phyloP scores from a whole-genome alignment of 2,329 filamentous ascomycete species.

The Chaetomium sp. region DNA sequence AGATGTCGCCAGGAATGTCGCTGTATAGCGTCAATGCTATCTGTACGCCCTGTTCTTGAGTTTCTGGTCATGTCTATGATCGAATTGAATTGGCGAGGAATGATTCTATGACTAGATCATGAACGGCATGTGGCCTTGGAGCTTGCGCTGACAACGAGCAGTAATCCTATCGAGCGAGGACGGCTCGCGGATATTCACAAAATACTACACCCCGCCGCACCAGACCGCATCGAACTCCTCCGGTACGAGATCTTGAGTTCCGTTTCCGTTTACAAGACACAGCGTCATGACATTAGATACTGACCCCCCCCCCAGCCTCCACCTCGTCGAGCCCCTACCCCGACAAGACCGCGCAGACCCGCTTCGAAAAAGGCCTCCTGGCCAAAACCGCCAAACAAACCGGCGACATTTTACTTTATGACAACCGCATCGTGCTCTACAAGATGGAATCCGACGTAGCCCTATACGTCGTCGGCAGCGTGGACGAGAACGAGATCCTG shows the following conservation, averaged over 20 bases:
- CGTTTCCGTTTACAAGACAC: too few relatives aligned
- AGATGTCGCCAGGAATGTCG: conserved; percentile 70
- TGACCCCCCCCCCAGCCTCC: conserved; percentile 36
- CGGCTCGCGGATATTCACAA: conserved; percentile 83
- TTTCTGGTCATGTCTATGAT: background rate
- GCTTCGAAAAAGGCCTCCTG: conserved; percentile 91
- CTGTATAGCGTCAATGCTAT: conserved; percentile 72
- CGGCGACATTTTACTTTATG: conserved; percentile 94
- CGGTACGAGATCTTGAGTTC: too few relatives aligned
- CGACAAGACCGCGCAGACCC: conserved; percentile 86
- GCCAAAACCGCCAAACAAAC: conserved; percentile 96
- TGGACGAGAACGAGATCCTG: conserved; percentile 94
- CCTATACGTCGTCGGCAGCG: conserved; percentile 83
- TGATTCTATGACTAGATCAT: too few relatives aligned
- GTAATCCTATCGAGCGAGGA: conserved; percentile 74
- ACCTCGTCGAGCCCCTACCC: conserved; percentile 68
- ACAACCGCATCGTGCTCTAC: conserved; percentile 93
- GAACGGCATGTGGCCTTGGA: background rate
- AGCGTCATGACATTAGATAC: conserved; percentile 1
- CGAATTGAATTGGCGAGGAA: too few relatives aligned
- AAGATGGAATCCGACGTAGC: conserved; percentile 98
- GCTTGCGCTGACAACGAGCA: conserved; percentile 12
- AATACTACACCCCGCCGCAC: conserved; percentile 73
- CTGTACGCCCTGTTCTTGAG: conserved; percentile 15
- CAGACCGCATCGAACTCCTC: conserved; percentile 28